phyloP scores from a whole-genome alignment of 2,329 filamentous ascomycete genomes.

The Penicillium sp. region DNA sequence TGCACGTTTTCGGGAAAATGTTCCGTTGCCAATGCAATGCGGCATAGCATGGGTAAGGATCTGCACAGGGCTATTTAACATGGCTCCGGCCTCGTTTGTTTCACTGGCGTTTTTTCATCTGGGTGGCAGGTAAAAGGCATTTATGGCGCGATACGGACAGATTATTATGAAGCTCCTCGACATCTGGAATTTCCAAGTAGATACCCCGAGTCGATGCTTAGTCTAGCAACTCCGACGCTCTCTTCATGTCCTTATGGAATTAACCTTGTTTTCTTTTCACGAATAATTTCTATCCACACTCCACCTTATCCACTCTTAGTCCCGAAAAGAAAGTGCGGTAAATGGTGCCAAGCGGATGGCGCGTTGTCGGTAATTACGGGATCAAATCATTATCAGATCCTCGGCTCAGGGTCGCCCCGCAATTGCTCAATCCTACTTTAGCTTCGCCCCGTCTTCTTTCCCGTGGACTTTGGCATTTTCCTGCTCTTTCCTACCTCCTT shows the following conservation, averaged over 20 bases:
- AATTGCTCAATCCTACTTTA: slow-evolving; percentile 20
- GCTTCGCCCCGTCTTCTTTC: slow-evolving; percentile 5
- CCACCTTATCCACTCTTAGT: not conserved
- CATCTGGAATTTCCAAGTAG: slow-evolving; percentile 39
- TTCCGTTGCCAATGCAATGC: slow-evolving; percentile 23
- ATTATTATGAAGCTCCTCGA: slow-evolving; percentile 49
- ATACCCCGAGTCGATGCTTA: slow-evolving; percentile 53
- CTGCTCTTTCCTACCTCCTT: not conserved
- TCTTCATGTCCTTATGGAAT: slow-evolving; percentile 23
- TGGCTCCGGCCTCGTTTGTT: slow-evolving; percentile 35
- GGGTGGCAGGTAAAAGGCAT: slow-evolving; percentile 41
- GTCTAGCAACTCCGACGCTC: slow-evolving; percentile 40
- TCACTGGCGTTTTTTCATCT: slow-evolving; percentile 23
- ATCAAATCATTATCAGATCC: slow-evolving; percentile 27
- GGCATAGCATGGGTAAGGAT: slow-evolving; percentile 33
- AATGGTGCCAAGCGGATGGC: slow-evolving; percentile 11
- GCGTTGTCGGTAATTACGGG: slow-evolving; percentile 17
- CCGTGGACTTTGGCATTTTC: not conserved
- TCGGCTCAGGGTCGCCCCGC: slow-evolving; percentile 22
- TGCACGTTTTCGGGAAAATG: slow-evolving; percentile 20
- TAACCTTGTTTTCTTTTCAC: not conserved
- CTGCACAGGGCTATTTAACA: slow-evolving; percentile 26
- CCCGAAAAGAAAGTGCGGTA: not conserved
- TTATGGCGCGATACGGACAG: slow-evolving; percentile 42
- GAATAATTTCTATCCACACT: not conserved